Percentiles rank a stretch among this genome's conserved stretches.
Evolutionary conservation across 2,329 filamentous ascomycete species (phyloP).

Genomic region (Atkinsonella texensis): DNA sequence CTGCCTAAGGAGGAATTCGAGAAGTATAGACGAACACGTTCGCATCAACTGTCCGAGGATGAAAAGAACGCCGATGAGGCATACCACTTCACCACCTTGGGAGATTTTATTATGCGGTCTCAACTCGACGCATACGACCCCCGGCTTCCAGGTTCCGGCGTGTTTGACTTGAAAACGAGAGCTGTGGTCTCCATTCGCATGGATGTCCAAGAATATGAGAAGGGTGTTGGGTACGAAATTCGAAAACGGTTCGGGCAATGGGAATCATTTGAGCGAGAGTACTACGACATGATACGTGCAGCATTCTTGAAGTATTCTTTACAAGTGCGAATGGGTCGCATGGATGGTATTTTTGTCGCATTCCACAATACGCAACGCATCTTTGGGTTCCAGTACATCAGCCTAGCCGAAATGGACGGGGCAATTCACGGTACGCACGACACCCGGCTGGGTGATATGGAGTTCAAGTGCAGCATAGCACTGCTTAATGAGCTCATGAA

Average conservation of each 20-base stretch:
- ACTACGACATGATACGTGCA: constrained; percentile 89
- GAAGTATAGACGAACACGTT: constrained; percentile 60
- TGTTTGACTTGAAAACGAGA: constrained; percentile 93
- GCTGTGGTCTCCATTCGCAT: constrained; percentile 88
- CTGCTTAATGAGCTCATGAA: constrained; percentile 72
- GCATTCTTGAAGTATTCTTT: constrained; percentile 95
- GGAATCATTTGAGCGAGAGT: constrained; percentile 91
- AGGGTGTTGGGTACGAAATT: constrained; percentile 80
- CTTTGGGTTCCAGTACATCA: constrained; percentile 95
- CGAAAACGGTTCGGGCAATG: constrained; percentile 61
- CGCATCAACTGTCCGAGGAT: constrained; percentile 57
- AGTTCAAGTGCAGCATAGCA: constrained; percentile 72
- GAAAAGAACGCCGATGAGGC: constrained; percentile 62
- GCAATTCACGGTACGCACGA: constrained; percentile 70
- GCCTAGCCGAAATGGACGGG: constrained; percentile 76
- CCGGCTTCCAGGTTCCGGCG: constrained; percentile 76
- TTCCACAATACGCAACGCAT: constrained; percentile 92
- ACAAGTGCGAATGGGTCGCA: constrained; percentile 91
- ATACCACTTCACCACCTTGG: constrained; percentile 78
- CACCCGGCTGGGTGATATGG: constrained; percentile 58
- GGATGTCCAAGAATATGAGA: constrained; percentile 60
- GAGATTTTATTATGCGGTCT: constrained; percentile 86
- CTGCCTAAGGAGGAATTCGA: constrained; percentile 73
- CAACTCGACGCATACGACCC: constrained; percentile 86
- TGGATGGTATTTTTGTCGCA: constrained; percentile 97